Base-by-base conservation (phyloP, 78 protist genomes). In the Capsaspora owczarzaki region DNA sequence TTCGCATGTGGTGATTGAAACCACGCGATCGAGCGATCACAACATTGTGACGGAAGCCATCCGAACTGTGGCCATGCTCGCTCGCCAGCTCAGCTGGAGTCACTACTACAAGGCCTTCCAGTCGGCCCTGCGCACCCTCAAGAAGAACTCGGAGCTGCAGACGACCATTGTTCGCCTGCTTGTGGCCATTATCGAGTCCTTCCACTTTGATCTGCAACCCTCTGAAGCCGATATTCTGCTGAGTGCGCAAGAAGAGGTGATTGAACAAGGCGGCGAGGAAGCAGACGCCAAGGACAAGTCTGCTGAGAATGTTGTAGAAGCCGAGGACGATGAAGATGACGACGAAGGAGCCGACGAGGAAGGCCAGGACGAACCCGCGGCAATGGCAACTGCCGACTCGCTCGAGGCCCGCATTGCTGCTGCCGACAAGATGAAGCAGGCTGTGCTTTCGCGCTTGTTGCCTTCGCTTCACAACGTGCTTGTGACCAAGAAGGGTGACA, bases 41-140 rank as follows among this genome's bases (percentile, higher is more conserved):
- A 61, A 75, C 47, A 41, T 75, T 12, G 79, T 46, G 14, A 41
- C 31, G 38, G 79, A 75, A 49, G 79, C 79, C n/a, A 46, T 75
- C 27, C 10, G 1, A 0, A 22, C 69, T 1, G n/a, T 75, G 8
- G 40, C 49, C 38, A 0, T 16, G 8, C 10, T 51, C 37, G 63
- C 69, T 2, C 47, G 51, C 43, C 79, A 8, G 12, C 69, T 75
- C 33, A 43, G 51, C 46, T 75, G 79, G 79, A 43, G 79, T 8
- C 79, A 38, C 38, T 75, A 51, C 46, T 47, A 25, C 47, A n/a
- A n/a, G n/a, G n/a, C 10, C 14, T 1, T 5, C 2, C 79, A 51
- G 16, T 1, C 41, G 14, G 69, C 69, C 68, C 43, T 20, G 47
- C 49, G 33, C 40, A 49, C 33, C 76, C 4, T 46, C 29, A 46